Base-by-base conservation (phyloP, 192 early-diverging fungal genomes). In the Backusella morwellensis region DNA sequence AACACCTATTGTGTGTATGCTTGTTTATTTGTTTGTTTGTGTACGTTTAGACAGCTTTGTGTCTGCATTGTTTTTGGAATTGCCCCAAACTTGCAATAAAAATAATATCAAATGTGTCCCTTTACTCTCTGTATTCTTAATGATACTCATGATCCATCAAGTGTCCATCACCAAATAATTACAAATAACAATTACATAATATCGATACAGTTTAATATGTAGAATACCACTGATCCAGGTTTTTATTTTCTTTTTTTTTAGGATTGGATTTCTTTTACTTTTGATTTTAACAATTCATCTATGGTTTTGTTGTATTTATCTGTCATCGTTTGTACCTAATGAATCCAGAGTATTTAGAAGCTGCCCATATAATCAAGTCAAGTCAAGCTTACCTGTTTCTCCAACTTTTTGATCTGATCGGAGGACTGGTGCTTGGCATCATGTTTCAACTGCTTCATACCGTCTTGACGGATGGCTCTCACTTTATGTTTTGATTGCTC, bases 391-490 rank as follows among this genome's bases (percentile, higher is more conserved):
- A 86, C 90, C 77, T 81, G 79, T 82, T 92, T 93, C 66, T 91
- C 88, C 80, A 88, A 74, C 66, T 72, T 78, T 50, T 82, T 84
- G 35, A 78, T 85, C 68, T 90, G 86, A 84, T 92, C 91, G 36
- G 76, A 79, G 70, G 90, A 74, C 14, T 83, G 78, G 68, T 78
- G 63, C 81, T 89, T 91, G 15, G 83, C 70, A 72, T 88, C 90
- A 35, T 86, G 84, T 82, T 94, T 94, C 56, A 96, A 78, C 32
- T 91, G 88, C 81, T 91, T 90, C 86, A 94, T 88, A 35, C 92
- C 92, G 63, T 92, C 91, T 36, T 92, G 90, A 29, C 95, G 88
- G 52, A 91, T 74, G 69, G 82, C 82, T 68, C 93, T 90, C 68
- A 96, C 85, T 59, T 89, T 85, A 12, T 85, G 85, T 44, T 91